Percentiles rank a stretch among this genome's conserved stretches.
Conservation (phyloP, 495 filamentous ascomycete genomes). For the Mytilinidion resinicola region DNA sequence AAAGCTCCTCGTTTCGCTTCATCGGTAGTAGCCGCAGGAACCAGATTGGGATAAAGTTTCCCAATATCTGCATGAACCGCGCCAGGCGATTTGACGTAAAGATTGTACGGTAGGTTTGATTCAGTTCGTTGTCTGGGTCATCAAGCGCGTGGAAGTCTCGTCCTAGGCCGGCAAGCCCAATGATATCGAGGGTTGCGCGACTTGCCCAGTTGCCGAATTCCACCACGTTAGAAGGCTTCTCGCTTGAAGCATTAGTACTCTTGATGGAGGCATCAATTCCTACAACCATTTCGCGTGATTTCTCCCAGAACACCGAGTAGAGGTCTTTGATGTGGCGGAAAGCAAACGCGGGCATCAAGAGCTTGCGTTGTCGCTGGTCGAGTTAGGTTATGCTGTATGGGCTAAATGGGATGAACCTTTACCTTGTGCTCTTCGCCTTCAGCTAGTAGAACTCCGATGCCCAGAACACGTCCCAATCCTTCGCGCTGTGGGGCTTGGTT, state of each 20-base stretch:
- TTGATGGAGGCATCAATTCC: slow-evolving; percentile 42
- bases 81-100: slow-evolving; percentile 44
- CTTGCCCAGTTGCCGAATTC: slow-evolving; percentile 62
- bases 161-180: slow-evolving; percentile 75
- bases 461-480: slow-evolving; percentile 59
- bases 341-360: slow-evolving; percentile 76
- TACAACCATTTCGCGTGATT: slow-evolving; percentile 43
- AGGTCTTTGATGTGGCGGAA: slow-evolving; percentile 83
- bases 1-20: slow-evolving; percentile 57
- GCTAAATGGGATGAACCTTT: not conserved
- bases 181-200: slow-evolving; percentile 78
- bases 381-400: slow-evolving; percentile 4
- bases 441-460: slow-evolving; percentile 69
- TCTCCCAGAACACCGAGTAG: slow-evolving; percentile 78
- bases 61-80: slow-evolving; percentile 42
- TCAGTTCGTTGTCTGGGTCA: slow-evolving; percentile 57
- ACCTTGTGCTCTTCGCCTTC: slow-evolving; percentile 81
- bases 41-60: slow-evolving; percentile 45
- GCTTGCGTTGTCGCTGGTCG: slow-evolving; percentile 57
- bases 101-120: slow-evolving; percentile 56
- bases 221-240: slow-evolving; percentile 43
- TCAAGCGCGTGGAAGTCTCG: slow-evolving; percentile 68
- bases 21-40: slow-evolving; percentile 53
- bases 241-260: slow-evolving; percentile 22
- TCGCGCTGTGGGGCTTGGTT: slow-evolving; percentile 24